These are phyloP conservation scores for Taiozyma sp. DNA, from an alignment of 1,139 yeast genomes.

Conservation along the genomic window DNA sequence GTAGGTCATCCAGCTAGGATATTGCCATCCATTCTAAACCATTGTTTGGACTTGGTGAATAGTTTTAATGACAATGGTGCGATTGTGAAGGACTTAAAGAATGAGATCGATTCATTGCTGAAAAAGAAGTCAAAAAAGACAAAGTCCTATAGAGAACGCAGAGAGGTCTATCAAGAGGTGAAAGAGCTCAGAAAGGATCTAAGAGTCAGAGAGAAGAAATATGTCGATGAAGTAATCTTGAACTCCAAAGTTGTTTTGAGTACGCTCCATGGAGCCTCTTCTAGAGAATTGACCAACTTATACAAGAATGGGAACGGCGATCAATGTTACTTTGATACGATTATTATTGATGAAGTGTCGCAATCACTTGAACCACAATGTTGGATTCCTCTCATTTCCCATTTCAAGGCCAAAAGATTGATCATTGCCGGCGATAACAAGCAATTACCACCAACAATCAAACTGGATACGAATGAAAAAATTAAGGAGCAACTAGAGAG, in stretches of 20 bases:
- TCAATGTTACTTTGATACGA: constrained; percentile 57
- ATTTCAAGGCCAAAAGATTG: constrained; percentile 48
- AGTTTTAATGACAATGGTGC: constrained; percentile 57
- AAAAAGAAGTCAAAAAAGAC: constrained; percentile 58
- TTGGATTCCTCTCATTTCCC: constrained; percentile 87
- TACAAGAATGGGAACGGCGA: constrained; percentile 27
- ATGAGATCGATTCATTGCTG: constrained; percentile 56
- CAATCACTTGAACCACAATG: constrained; percentile 94
- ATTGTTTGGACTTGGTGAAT: constrained; percentile 72
- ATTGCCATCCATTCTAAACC: constrained; percentile 53
- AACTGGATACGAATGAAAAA: constrained; percentile 32
- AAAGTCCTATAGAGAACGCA: constrained; percentile 58
- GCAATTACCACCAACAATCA: constrained; percentile 80
- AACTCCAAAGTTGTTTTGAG: constrained; percentile 68
- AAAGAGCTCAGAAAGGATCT: constrained; percentile 68
- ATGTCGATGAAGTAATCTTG: constrained; percentile 51
- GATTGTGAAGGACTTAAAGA: constrained; percentile 60
- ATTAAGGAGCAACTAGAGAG: constrained; percentile 40
- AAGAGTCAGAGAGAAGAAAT: constrained; percentile 57
- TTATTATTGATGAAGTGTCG: constrained; percentile 92
- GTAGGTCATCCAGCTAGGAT: constrained; percentile 94
- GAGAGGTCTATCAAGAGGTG: constrained; percentile 62
- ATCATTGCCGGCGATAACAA: constrained; percentile 84
- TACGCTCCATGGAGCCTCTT: constrained; percentile 86
- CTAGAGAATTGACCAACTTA: constrained; percentile 54